These are phyloP conservation scores for Acacia confusa DNA, from an alignment of 306 rosid species.

Conservation along the genomic window DNA sequence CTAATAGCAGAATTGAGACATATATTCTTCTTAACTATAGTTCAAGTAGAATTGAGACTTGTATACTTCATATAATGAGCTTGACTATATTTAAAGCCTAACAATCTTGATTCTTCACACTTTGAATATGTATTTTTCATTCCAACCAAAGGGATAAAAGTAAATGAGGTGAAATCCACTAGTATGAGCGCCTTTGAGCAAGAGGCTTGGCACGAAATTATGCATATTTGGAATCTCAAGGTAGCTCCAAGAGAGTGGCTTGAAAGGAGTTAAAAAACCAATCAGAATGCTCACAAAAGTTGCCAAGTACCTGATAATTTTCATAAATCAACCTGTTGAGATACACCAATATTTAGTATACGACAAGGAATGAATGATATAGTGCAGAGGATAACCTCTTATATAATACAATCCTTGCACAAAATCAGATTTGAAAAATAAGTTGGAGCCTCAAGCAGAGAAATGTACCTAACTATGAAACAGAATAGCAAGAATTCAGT, in stretches of 20 bases:
- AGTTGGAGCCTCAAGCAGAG: not conserved
- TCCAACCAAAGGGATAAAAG: too few species aligned
- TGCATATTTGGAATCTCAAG: not conserved
- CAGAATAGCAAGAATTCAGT: not conserved
- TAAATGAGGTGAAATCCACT: not conserved
- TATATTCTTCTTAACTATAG: not conserved
- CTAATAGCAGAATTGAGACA: not conserved
- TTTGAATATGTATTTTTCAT: too few species aligned
- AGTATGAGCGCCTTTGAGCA: not conserved
- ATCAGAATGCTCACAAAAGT: slow-evolving; percentile 2
- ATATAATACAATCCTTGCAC: not conserved
- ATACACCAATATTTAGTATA: not conserved
- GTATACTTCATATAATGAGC: not conserved
- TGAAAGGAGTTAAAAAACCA: not conserved
- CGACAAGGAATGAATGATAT: not conserved
- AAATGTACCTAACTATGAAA: not conserved
- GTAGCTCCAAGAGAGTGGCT: not conserved
- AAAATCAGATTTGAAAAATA: not conserved
- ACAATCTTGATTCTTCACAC: too few species aligned
- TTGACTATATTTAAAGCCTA: not conserved
- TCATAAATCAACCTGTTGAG: slow-evolving; percentile 19
- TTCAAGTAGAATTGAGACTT: not conserved
- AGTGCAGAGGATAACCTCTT: not conserved
- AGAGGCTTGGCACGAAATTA: not conserved
- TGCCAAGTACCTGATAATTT: not conserved